phyloP scores from a whole-genome alignment of 2,329 filamentous ascomycete species.

The Madurella mycetomatis region DNA sequence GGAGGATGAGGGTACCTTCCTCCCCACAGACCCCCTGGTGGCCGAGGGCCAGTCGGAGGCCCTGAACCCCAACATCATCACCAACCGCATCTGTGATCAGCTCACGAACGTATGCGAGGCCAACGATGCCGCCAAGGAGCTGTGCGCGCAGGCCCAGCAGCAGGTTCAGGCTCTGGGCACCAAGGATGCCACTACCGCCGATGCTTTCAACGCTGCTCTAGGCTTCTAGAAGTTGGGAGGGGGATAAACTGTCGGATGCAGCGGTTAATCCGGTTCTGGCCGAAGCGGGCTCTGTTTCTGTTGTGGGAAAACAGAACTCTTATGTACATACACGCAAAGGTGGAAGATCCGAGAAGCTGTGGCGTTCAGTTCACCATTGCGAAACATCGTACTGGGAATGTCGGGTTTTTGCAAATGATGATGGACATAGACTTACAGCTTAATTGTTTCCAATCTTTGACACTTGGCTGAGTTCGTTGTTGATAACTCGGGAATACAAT shows the following conservation, averaged over 20 bases:
- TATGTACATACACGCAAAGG: no score
- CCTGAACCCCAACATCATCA: slow-evolving; percentile 69
- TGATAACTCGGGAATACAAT: no score
- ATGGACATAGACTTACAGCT: no score
- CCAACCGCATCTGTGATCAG: slow-evolving; percentile 67
- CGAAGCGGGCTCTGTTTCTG: not conserved
- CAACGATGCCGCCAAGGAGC: slow-evolving; percentile 53
- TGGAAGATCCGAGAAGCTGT: no score
- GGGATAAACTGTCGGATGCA: not conserved
- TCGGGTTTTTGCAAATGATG: no score
- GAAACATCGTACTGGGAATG: no score
- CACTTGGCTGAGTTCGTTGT: no score
- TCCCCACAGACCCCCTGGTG: slow-evolving; percentile 51
- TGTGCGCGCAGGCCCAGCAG: slow-evolving; percentile 50
- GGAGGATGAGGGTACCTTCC: slow-evolving; percentile 53
- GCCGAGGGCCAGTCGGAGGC: slow-evolving; percentile 60
- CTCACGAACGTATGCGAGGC: slow-evolving; percentile 62
- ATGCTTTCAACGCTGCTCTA: slow-evolving; percentile 35
- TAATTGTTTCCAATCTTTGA: no score
- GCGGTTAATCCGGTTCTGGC: not conserved
- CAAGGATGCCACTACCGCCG: slow-evolving; percentile 35
- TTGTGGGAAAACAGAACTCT: no score
- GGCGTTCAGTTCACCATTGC: no score
- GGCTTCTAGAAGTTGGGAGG: slow-evolving; percentile 20
- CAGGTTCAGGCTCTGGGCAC: slow-evolving; percentile 30